These are phyloP conservation scores for Mortierella sp. DNA, from an alignment of 371 early-diverging fungal genomes.

Conservation along the genomic window DNA sequence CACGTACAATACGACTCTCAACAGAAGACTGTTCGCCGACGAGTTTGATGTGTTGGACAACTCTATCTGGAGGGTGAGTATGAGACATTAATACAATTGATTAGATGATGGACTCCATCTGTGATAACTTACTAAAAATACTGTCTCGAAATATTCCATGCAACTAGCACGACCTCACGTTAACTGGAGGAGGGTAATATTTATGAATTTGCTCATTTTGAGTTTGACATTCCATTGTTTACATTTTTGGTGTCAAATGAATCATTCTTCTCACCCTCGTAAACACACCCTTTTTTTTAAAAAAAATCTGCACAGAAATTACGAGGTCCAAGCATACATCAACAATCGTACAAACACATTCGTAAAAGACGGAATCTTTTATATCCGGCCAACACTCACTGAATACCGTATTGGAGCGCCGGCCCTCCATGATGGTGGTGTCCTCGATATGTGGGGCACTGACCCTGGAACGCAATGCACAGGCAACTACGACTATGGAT, in stretches of 20 bases:
- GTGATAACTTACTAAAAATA: too few species aligned
- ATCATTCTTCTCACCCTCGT: neutral
- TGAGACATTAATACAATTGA: too few species aligned
- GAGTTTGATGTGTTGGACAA: slow-evolving; percentile 72
- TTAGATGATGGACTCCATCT: neutral
- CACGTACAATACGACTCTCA: neutral
- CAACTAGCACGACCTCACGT: slow-evolving; percentile 65
- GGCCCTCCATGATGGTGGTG: slow-evolving; percentile 35
- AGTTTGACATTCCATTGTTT: neutral
- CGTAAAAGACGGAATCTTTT: slow-evolving; percentile 73
- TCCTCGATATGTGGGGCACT: slow-evolving; percentile 54
- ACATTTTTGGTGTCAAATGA: neutral
- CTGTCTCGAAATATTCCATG: neutral
- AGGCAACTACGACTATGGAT: slow-evolving; percentile 61
- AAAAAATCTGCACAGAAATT: slow-evolving; percentile 56
- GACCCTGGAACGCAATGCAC: slow-evolving; percentile 58
- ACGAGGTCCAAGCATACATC: slow-evolving; percentile 71
- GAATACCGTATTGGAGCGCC: slow-evolving; percentile 41
- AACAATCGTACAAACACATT: slow-evolving; percentile 76
- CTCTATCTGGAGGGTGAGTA: slow-evolving; percentile 66
- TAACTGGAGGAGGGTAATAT: slow-evolving; percentile 64
- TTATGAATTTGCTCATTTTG: neutral
- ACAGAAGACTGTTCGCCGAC: slow-evolving; percentile 63
- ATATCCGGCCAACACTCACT: slow-evolving; percentile 77
- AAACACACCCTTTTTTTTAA: neutral